A percentile compares a stretch with the other conserved stretches of the same genome.
Evolutionary conservation across 1,139 yeast genomes (phyloP).

Genomic region (Saccharomyces pastorianus): DNA sequence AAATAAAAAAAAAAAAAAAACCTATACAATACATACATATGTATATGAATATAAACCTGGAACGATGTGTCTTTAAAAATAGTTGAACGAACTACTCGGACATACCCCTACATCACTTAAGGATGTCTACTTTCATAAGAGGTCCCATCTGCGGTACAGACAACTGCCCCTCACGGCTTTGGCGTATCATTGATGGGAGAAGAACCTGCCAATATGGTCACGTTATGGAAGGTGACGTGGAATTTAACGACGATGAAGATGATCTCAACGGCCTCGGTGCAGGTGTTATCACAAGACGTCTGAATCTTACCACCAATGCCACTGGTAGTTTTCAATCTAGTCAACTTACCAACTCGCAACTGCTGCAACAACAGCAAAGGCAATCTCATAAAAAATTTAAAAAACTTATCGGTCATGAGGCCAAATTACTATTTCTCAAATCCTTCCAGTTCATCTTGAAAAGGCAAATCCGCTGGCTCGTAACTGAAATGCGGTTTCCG

Average conservation of each 20-base stretch:
- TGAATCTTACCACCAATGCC: conserved; percentile 40
- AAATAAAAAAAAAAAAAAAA: not conserved
- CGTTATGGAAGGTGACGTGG: conserved; percentile 72
- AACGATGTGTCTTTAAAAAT: not conserved
- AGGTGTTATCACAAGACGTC: conserved; percentile 40
- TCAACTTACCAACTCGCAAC: conserved; percentile 15
- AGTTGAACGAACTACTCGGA: not conserved
- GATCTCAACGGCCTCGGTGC: conserved; percentile 36
- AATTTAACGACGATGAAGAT: conserved; percentile 70
- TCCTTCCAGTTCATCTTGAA: conserved; percentile 51
- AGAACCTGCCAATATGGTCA: conserved; percentile 86
- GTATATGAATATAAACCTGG: not conserved
- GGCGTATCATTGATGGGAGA: conserved; percentile 65
- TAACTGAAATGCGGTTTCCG: conserved; percentile 30
- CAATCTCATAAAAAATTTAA: conserved; percentile 15
- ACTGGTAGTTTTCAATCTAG: conserved; percentile 27
- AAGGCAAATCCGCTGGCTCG: conserved; percentile 41
- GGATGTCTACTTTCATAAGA: conserved; percentile 35
- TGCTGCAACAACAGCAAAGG: conserved; percentile 14
- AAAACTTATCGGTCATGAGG: conserved; percentile 47
- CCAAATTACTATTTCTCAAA: conserved; percentile 39
- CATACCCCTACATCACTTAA: not conserved
- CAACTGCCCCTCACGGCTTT: conserved; percentile 75
- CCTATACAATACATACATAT: not conserved
- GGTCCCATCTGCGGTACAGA: conserved; percentile 87